These are phyloP conservation scores for Ustilago tritici DNA, from an alignment of 1,284 basidiomycete species.

Conservation along the genomic window DNA sequence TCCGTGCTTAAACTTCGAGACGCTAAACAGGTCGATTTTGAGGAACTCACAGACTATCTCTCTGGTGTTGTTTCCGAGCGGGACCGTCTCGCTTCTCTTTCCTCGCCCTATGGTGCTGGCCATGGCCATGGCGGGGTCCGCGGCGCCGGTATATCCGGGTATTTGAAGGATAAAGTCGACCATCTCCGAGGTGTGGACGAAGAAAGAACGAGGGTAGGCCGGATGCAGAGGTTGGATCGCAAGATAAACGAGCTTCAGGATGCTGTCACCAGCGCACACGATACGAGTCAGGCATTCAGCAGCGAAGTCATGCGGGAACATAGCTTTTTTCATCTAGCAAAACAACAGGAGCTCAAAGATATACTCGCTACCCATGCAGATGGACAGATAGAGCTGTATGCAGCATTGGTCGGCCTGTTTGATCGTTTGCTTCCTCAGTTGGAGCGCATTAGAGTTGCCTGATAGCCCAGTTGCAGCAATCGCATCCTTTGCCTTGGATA, in stretches of 20 bases:
- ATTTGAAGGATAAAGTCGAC: slow-evolving; percentile 93
- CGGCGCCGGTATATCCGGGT: slow-evolving; percentile 80
- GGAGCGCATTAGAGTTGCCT: slow-evolving; percentile 33
- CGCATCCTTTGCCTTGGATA: too few species aligned
- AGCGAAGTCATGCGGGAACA: slow-evolving; percentile 93
- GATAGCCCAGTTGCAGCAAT: neutral
- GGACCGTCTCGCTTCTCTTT: slow-evolving; percentile 77
- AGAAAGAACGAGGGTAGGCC: slow-evolving; percentile 89
- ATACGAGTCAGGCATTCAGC: slow-evolving; percentile 94
- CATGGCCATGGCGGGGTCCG: slow-evolving; percentile 70
- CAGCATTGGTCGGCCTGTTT: slow-evolving; percentile 19
- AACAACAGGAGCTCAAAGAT: slow-evolving; percentile 95
- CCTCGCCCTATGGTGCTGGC: slow-evolving; percentile 58
- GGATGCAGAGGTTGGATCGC: slow-evolving; percentile 88
- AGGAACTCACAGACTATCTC: slow-evolving; percentile 95
- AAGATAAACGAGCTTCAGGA: slow-evolving; percentile 99
- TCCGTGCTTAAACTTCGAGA: slow-evolving; percentile 92
- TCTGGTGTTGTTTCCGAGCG: slow-evolving; percentile 90
- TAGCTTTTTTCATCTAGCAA: slow-evolving; percentile 85
- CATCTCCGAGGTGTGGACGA: slow-evolving; percentile 90
- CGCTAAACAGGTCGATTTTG: slow-evolving; percentile 98
- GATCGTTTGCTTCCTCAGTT: slow-evolving; percentile 40
- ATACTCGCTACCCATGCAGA: slow-evolving; percentile 88
- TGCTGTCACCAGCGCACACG: slow-evolving; percentile 91
- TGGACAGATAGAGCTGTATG: slow-evolving; percentile 89